Evolutionary conservation across 2,329 filamentous ascomycete species (phyloP), one percentile per base, ranked within the genome.

Genomic region (Trichoderma sp.): DNA sequence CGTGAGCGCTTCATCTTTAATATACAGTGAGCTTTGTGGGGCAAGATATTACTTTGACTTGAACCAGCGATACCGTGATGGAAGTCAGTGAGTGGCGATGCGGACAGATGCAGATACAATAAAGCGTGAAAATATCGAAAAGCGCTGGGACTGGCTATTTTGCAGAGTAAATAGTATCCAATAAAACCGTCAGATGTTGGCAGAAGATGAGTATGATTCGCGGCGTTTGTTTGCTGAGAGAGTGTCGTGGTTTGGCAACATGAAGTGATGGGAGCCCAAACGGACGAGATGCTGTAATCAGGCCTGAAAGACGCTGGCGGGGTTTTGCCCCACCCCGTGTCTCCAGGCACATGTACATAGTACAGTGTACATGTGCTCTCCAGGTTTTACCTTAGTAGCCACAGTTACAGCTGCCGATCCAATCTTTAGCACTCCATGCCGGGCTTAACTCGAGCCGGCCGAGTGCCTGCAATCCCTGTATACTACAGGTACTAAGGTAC

Each of bases 1-100:
- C 86, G 85, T 84, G 85, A 85, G 81, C 86, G 86, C 83, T 88
- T 88, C 86, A 88, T 88, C 76, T 77, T 68, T 71, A 61, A 57
- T 19, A 65, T 72, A 72, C 68, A 70, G 74, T 75, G 73, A 76
- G 73, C 71, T 75, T 56, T 64, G 56, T 68, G 67, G 67, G 67
- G 67, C 45, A 68, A 34, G 48, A 34, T 56, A 68, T 68, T 68
- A 68, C 67, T 68, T 60, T 68, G 35, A 60, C 25, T 60, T n/a
- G 19, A 35, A 56, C 67, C 61, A 67, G 34, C 45, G 27, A 54
- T 53, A 48, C 15, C 37, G 54, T 59, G 25, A 53, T 9, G 32
- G 32, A 32, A 52, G 53, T 15, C 29, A 34, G 45, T 22, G 48
- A 19, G 39, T 27, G 50, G 50, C 25, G 27, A 17, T 54, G 50